Conservation (phyloP, 306 rosid species). For the Dalbergia oliveri region DNA sequence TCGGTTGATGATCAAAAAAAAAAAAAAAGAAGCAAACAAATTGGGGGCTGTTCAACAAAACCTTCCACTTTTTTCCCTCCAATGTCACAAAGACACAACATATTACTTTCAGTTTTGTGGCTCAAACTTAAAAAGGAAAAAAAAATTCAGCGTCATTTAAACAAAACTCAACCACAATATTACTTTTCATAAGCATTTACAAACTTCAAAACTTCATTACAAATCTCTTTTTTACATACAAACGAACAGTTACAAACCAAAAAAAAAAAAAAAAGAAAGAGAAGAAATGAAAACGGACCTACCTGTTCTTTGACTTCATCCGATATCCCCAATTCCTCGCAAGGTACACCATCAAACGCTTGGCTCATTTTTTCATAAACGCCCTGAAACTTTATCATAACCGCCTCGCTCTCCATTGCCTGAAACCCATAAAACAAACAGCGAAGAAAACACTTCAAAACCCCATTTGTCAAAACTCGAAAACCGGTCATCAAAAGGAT, state of each 20-base stretch:
- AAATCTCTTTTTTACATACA: too few relatives aligned
- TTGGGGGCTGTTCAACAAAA: background rate
- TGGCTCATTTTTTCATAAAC: conserved; percentile 70
- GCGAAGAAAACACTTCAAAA: background rate
- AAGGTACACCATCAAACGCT: conserved; percentile 66
- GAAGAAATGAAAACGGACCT: conserved; percentile 1
- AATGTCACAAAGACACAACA: background rate
- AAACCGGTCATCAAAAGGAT: background rate
- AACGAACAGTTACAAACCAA: background rate
- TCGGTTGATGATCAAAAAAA: too few relatives aligned
- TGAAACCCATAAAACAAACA: conserved; percentile 29
- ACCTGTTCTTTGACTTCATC: conserved; percentile 87
- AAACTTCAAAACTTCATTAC: too few relatives aligned
- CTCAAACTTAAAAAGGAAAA: background rate
- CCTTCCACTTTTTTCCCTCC: background rate
- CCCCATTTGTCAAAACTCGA: background rate
- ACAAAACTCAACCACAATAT: background rate
- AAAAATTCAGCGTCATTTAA: background rate
- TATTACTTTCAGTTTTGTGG: background rate
- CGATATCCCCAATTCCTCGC: conserved; percentile 69
- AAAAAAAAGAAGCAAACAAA: too few relatives aligned
- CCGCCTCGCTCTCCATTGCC: conserved; percentile 76
- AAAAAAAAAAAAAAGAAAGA: too few relatives aligned
- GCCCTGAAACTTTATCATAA: conserved; percentile 69
- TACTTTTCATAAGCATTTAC: background rate